A percentile compares a stretch with the other conserved stretches of the same genome.
These are phyloP conservation scores for Sicyos edulis DNA, from an alignment of 306 rosid species.

Conservation along the genomic window DNA sequence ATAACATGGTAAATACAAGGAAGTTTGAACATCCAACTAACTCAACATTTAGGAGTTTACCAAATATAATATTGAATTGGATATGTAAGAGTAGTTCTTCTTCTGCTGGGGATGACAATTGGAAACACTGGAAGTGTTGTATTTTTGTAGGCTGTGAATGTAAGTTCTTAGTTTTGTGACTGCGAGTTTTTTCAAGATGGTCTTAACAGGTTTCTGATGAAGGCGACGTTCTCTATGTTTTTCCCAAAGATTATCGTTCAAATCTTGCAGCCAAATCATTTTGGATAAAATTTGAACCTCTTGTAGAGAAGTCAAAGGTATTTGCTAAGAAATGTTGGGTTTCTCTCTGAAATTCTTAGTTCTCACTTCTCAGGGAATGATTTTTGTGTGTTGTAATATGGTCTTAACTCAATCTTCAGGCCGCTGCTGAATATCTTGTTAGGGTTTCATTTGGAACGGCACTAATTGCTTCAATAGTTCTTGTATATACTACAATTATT, in stretches of 20 bases:
- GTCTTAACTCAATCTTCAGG: constrained; percentile 43
- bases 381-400: constrained; percentile 19
- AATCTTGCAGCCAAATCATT: constrained; percentile 81
- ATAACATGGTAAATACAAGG: too few species aligned
- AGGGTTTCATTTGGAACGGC: constrained; percentile 98
- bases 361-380: not conserved
- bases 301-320: constrained; percentile 78
- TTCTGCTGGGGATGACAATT: not conserved
- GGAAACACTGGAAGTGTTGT: not conserved
- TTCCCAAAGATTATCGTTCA: constrained; percentile 71
- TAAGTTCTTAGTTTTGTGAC: constrained; percentile 37
- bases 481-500: constrained; percentile 89
- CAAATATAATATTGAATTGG: not conserved
- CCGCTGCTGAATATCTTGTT: constrained; percentile 65
- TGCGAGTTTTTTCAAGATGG: constrained; percentile 48
- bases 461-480: constrained; percentile 78
- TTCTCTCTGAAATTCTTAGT: not conserved
- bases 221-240: constrained; percentile 87
- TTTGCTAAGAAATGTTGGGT: constrained; percentile 5
- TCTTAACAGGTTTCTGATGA: constrained; percentile 84
- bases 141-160: not conserved
- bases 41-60: not conserved
- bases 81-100: not conserved
- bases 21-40: too few species aligned
- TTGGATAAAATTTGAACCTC: constrained; percentile 70